Evolutionary conservation across 1,284 basidiomycete genomes (phyloP).

Genomic region (Porodaedalea pini): DNA sequence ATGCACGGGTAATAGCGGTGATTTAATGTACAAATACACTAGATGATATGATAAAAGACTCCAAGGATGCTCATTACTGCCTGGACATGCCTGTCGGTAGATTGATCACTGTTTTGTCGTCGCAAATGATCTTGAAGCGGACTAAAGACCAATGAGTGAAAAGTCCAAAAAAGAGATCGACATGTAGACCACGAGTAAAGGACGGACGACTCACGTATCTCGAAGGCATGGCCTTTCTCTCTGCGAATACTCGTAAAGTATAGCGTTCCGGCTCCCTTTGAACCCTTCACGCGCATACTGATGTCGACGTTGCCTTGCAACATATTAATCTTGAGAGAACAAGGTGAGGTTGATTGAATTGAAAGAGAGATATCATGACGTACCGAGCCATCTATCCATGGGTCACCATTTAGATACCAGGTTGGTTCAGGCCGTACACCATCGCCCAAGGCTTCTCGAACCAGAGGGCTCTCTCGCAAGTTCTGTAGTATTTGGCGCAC

Average conservation of each 20-base stretch:
- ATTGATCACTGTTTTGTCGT: slow-evolving; percentile 17
- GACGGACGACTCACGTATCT: slow-evolving; percentile 49
- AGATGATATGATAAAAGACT: not conserved
- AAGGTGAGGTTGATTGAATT: not conserved
- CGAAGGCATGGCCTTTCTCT: slow-evolving; percentile 69
- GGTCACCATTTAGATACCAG: slow-evolving; percentile 77
- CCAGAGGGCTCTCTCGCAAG: slow-evolving; percentile 47
- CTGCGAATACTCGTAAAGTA: slow-evolving; percentile 79
- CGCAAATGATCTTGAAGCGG: slow-evolving; percentile 21
- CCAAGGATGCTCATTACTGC: slow-evolving; percentile 1
- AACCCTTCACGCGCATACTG: slow-evolving; percentile 69
- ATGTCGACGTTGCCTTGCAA: slow-evolving; percentile 74
- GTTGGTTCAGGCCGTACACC: slow-evolving; percentile 67
- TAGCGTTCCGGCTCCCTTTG: slow-evolving; percentile 69
- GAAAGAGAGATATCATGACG: not conserved
- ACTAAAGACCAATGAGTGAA: slow-evolving; percentile 3
- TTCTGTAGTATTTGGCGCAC: slow-evolving; percentile 61
- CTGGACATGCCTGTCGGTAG: slow-evolving; percentile 9
- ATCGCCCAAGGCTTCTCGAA: slow-evolving; percentile 54
- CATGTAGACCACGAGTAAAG: not conserved
- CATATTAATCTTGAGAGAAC: slow-evolving; percentile 54
- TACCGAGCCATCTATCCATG: slow-evolving; percentile 65
- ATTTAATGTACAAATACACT: not conserved
- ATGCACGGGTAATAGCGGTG: not conserved
- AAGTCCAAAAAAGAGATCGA: not conserved